Conservation (phyloP, 768 basidiomycete genomes). For the Russula griseocarnosa region DNA sequence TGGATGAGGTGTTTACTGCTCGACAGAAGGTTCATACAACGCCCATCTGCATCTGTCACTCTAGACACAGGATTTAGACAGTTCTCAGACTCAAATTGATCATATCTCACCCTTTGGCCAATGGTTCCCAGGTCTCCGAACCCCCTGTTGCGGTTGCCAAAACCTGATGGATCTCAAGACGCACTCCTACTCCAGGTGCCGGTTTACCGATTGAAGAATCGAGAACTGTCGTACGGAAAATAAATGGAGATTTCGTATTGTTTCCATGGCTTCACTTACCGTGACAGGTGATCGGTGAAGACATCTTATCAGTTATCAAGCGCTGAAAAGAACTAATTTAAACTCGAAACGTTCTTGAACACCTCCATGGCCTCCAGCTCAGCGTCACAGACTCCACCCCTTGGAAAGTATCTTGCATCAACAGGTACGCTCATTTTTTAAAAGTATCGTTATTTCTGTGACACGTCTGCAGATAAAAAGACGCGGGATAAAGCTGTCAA, state of each 20-base stretch:
- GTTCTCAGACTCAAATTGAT: background rate
- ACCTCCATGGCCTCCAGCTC: constrained; percentile 36
- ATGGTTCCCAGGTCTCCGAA: constrained; percentile 46
- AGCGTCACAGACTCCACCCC: constrained; percentile 47
- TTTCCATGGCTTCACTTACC: constrained; percentile 42
- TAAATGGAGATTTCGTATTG: background rate
- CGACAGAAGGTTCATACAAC: constrained; percentile 71
- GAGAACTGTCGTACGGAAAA: constrained; percentile 53
- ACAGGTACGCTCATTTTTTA: constrained; percentile 48
- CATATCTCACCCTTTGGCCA: constrained; percentile 58
- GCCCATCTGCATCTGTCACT: constrained; percentile 74
- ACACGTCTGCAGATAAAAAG: constrained; percentile 65
- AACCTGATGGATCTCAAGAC: constrained; percentile 50
- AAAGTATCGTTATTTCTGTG: background rate
- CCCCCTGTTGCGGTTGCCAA: constrained; percentile 33
- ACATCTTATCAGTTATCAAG: constrained; percentile 27
- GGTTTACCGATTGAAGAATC: constrained; percentile 84
- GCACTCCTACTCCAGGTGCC: constrained; percentile 62
- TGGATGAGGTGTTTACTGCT: constrained; percentile 45
- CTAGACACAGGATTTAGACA: constrained; percentile 39
- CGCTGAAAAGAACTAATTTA: background rate
- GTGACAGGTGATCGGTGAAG: constrained; percentile 89
- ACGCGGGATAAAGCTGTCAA: constrained; percentile 88
- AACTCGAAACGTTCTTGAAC: background rate
- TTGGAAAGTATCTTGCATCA: constrained; percentile 90